These are phyloP conservation scores for Coprinopsis cinerea DNA, from an alignment of 768 basidiomycete species.

Conservation along the genomic window DNA sequence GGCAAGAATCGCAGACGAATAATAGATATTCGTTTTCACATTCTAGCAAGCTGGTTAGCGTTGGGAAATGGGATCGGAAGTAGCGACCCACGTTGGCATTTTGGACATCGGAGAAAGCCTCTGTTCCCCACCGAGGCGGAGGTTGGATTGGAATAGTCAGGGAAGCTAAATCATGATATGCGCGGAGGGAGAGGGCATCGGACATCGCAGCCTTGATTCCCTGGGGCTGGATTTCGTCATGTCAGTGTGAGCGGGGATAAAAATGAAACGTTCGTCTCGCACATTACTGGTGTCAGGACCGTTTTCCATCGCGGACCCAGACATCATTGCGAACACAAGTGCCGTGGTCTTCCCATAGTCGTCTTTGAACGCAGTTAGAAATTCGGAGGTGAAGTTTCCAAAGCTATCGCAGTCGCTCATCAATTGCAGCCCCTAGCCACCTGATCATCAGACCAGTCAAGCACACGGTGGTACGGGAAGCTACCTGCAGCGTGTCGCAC, in stretches of 20 bases:
- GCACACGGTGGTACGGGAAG: not conserved
- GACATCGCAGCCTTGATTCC: slow-evolving; percentile 45
- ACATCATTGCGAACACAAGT: slow-evolving; percentile 53
- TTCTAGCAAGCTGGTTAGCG: not conserved
- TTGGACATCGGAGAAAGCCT: slow-evolving; percentile 14
- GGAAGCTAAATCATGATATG: slow-evolving; percentile 42
- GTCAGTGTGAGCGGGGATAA: not conserved
- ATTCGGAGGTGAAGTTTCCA: slow-evolving; percentile 55
- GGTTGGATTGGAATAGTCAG: slow-evolving; percentile 46
- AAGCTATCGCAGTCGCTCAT: slow-evolving; percentile 57
- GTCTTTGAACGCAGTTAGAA: slow-evolving; percentile 59
- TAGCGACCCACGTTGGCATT: slow-evolving; percentile 12
- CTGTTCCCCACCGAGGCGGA: slow-evolving; percentile 35
- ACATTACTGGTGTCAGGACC: slow-evolving; percentile 38
- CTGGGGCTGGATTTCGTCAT: slow-evolving; percentile 20
- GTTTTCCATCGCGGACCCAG: slow-evolving; percentile 28
- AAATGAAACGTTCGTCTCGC: slow-evolving; percentile 12
- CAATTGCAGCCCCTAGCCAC: slow-evolving; percentile 59
- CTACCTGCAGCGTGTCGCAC: slow-evolving; percentile 68
- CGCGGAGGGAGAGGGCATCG: slow-evolving; percentile 55
- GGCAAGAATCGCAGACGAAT: slow-evolving; percentile 53
- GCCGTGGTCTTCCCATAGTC: slow-evolving; percentile 61
- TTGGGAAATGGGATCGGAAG: slow-evolving; percentile 9
- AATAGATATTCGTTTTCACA: slow-evolving; percentile 27
- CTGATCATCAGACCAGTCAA: not conserved